phyloP scores from a whole-genome alignment of 1,139 yeast species.

The Saccharomycopsis phalli region DNA sequence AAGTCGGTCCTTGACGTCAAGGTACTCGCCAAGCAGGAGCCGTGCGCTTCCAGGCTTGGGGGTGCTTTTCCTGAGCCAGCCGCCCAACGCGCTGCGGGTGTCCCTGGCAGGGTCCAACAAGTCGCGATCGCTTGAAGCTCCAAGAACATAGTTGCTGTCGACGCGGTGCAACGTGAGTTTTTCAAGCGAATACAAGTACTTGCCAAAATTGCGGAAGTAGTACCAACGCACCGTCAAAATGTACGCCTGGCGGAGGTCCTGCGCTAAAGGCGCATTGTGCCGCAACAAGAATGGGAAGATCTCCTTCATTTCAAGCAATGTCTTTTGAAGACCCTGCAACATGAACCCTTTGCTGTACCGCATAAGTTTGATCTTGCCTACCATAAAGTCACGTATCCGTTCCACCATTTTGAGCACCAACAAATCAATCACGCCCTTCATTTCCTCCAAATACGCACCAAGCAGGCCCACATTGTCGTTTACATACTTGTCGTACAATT shows the following conservation, averaged over 20 bases:
- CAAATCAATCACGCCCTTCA: constrained; percentile 33
- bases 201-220: constrained; percentile 67
- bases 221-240: constrained; percentile 90
- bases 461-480: constrained; percentile 20
- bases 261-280: constrained; percentile 56
- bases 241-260: constrained; percentile 74
- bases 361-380: constrained; percentile 53
- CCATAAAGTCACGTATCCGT: constrained; percentile 62
- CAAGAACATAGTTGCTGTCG: constrained; percentile 46
- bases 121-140: constrained; percentile 24
- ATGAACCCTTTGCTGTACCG: constrained; percentile 44
- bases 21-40: constrained; percentile 34
- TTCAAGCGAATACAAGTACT: constrained; percentile 70
- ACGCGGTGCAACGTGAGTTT: constrained; percentile 45
- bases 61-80: constrained; percentile 19
- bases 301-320: constrained; percentile 51
- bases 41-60: constrained; percentile 4
- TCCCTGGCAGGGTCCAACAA: not conserved
- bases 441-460: constrained; percentile 29
- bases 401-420: constrained; percentile 53
- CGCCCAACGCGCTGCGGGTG: constrained; percentile 14
- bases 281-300: constrained; percentile 46
- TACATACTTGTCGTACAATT: constrained; percentile 35
- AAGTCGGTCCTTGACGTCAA: constrained; percentile 49
- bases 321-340: constrained; percentile 69